Base-by-base conservation (phyloP, 1,284 basidiomycete species). In the Waitea zeae region DNA sequence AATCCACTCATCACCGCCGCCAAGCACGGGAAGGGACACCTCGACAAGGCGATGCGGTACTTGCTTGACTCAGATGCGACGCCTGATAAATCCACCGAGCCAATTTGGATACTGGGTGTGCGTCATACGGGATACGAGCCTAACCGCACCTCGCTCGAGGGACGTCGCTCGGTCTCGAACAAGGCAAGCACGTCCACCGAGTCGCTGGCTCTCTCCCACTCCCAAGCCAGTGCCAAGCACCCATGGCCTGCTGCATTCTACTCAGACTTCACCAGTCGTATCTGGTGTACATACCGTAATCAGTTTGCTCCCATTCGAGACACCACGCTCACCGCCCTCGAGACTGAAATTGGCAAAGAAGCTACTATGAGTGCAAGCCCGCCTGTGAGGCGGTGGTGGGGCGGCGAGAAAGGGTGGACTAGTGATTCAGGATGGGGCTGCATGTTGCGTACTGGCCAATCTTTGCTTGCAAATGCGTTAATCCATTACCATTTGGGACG, bases 401-500 rank as follows among this genome's bases (percentile, higher is more conserved):
- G 63, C 1, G 67, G 66, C 0, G 81, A 84, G 48, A 78, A 77
- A 46, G 81, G 80, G 0, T 79, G 88, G 70, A 87, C 79, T n/a
- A 84, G 72, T 43, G 93, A 98, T 59, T 65, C 87, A 0, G 93
- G 93, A 0, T 98, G 93, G 93, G 93, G 93, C 0, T 98, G 93
- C 54, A 97, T 98, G 93, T 55, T 97, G 18, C 60, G 93, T 17
- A 97, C 93, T 0, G 92, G 90, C 1, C 93, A 97, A 57, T 86
- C 82, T 45, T 51, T 98, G 41, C 62, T 98, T 12, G 93, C 89
- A 3, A 96, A 92, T 46, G 76, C 90, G 0, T 59, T 97, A 15
- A 54, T 92, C 12, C 71, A 81, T 49, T 56, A 84, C 4, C 86
- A 93, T 56, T 61, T 95, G 1, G 87, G 88, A 2, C 64, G 89